Evolutionary conservation across 768 basidiomycete species (phyloP), one percentile per base, ranked within the genome.

Genomic region (Roridomyces roridus): DNA sequence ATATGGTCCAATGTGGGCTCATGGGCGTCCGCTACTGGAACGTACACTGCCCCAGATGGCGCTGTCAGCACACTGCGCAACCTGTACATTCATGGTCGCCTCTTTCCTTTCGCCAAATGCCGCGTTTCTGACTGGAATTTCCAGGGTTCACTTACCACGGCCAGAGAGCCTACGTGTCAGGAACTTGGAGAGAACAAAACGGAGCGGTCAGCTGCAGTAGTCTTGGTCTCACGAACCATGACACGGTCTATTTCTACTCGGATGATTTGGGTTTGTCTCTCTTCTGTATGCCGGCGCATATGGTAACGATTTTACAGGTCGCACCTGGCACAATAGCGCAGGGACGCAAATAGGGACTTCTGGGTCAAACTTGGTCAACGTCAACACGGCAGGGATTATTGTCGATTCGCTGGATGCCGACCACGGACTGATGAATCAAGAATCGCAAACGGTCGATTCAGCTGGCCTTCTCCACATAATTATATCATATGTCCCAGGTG

Each of bases 391-490:
- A 7, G 80, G 78, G 11, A 76, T 80, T 15, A 75, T 79, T 48
- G 68, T 79, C 23, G 80, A 81, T 51, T 64, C 76, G 5, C 66
- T 80, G 20, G 73, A 81, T 47, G 76, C 80, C 10, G 76, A 81
- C 55, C 80, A 81, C 60, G 80, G 74, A 2, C 70, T 81, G n/a
- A 80, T 81, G 77, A 81, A 81, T 60, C 80, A 81, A 63, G 80
- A 81, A 55, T 78, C 78, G 0, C 80, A 81, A 66, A 74, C 70
- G 17, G 74, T 80, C 4, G 80, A 81, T 48, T 79, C 78, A 4
- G 49, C 68, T 3, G 79, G 79, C 25, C 76, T 75, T 47, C 73
- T 80, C 34, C 80, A 81, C 54, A 68, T 71, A 5, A 76, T 80
- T 21, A 80, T 80, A n/a, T 81, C 80, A 9, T 80, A 81, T 56